Base-by-base conservation (phyloP, 345 rosid genomes). In the Combretum micranthum region DNA sequence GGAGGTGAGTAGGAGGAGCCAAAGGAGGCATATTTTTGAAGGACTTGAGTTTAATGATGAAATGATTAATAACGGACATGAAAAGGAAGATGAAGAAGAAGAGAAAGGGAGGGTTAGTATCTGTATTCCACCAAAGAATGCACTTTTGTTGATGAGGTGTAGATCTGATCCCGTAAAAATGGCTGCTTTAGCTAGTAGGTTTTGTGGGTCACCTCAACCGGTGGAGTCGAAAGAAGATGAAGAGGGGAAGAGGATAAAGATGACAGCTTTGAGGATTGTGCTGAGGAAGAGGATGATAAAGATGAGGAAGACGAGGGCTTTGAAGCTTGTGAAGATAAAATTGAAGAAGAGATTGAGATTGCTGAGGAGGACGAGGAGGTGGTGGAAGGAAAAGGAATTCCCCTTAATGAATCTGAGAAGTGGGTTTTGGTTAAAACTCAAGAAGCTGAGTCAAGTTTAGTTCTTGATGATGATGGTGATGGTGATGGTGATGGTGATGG, bases 101-200 rank as follows among this genome's bases (percentile, higher is more conserved):
- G 83, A 69, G 55, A 80, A 75, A 20, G 81, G 67, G 67, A 63
- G 87, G 44, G 81, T 81, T 18, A 81, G 83, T 45, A 65, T 81
- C 1, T 83, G 87, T 68, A 51, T 84, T 14, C 95, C 98, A 23
- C 95, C 98, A 1, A 88, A 86, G 79, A 92, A 88, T 51, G 96
- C 98, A 45, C 75, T 92, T 56, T 70, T 88, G 63, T 43, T 88
- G 65, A 92, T 92, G 98, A 75, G 96, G 59, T 92, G 95, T 62
- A 83, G 95, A 84, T 88, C 95, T 72, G 98, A 92, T 59, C 96
- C 98, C 60, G 95, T 88, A 13, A 86, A 81, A 71, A 83, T 92
- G 79, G 90, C 96, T 37, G 93, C 95, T 46, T 77, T 92, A 2
- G 86, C 93, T 50, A 88, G 77, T 68, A 77, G 77, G 66, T 85